Evolutionary conservation across 495 filamentous ascomycete genomes (phyloP), one percentile per base, ranked within the genome.

Genomic region (Chlorociboria aeruginascens): DNA sequence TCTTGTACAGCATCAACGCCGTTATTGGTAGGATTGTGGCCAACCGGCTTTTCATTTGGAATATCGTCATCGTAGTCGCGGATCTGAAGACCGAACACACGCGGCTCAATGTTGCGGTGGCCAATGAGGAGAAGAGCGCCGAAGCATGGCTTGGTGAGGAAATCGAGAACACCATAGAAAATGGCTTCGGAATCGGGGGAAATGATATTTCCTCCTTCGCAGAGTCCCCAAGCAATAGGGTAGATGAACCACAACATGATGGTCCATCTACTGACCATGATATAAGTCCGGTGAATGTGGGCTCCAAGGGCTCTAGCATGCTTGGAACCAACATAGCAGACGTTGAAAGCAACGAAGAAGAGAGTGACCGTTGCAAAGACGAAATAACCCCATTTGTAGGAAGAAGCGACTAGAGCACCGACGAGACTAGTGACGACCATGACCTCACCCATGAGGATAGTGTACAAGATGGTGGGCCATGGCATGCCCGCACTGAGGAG

Each of bases 341-440:
- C 65, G 44, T 72, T 66, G 59, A 72, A 82, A 32, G 69, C 63
- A 41, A 86, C 74, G 52, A 76, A 77, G 44, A 73, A 59, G 47
- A 76, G 74, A 3, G 76, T 72, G 16, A 71, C 62, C 47, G 71
- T 72, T 33, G 74, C 81, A 50, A 87, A 82, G 25, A 67, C 66
- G 59, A 71, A 86, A 61, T 78, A 86, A 0, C 79, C 81, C 72
- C 76, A 82, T 57, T 86, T 86, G 61, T 83, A 86, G 3, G 45
- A 59, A 0, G 70, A 72, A 12, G 50, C 52, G 2, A 78, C 73
- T 7, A 81, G 66, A 11, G 81, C 77, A 32, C 79, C 83, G 10
- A 78, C 67, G 6, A 86, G 71, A 38, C 78, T 74, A 42, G 71
- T 76, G 30, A 79, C 56, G 33, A 85, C 69, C 79, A 82, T 83